Evolutionary conservation across 1,284 basidiomycete species (phyloP).

Genomic region (Ganoderma lingzhi): DNA sequence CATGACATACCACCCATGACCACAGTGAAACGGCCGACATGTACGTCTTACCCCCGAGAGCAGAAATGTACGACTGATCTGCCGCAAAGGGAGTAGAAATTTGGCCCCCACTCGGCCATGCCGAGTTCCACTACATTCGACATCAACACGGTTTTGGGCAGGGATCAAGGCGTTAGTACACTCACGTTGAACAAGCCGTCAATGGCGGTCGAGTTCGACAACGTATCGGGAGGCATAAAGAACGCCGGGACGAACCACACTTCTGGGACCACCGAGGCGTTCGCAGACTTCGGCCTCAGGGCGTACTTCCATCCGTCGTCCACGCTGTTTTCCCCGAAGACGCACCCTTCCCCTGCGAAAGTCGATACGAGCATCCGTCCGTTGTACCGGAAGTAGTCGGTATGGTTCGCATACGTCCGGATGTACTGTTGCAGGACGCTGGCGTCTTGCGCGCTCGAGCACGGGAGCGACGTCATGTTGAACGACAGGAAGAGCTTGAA

Average conservation of each 20-base stretch:
- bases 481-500: slow-evolving; percentile 69
- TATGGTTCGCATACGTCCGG: slow-evolving; percentile 47
- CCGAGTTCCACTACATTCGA: slow-evolving; percentile 46
- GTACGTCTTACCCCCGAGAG: slow-evolving; percentile 41
- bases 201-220: slow-evolving; percentile 38
- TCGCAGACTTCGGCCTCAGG: slow-evolving; percentile 38
- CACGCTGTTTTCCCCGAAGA: slow-evolving; percentile 48
- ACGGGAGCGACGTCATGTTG: slow-evolving; percentile 61
- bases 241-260: slow-evolving; percentile 49
- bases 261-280: slow-evolving; percentile 24
- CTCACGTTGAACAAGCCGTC: slow-evolving; percentile 50
- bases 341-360: slow-evolving; percentile 61
- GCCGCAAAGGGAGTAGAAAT: slow-evolving; percentile 39
- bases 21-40: slow-evolving; percentile 55
- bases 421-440: slow-evolving; percentile 50
- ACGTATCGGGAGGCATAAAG: slow-evolving; percentile 43
- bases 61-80: slow-evolving; percentile 40
- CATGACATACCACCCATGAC: slow-evolving; percentile 55
- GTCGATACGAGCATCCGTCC: slow-evolving; percentile 58
- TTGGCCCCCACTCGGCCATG: slow-evolving; percentile 40
- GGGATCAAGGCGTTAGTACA: slow-evolving; percentile 3
- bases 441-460: slow-evolving; percentile 47
- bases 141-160: neutral
- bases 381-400: slow-evolving; percentile 52
- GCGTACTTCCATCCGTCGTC: slow-evolving; percentile 45